phyloP scores from a whole-genome alignment of 2,329 filamentous ascomycete genomes.

The Penicillium occitanis region DNA sequence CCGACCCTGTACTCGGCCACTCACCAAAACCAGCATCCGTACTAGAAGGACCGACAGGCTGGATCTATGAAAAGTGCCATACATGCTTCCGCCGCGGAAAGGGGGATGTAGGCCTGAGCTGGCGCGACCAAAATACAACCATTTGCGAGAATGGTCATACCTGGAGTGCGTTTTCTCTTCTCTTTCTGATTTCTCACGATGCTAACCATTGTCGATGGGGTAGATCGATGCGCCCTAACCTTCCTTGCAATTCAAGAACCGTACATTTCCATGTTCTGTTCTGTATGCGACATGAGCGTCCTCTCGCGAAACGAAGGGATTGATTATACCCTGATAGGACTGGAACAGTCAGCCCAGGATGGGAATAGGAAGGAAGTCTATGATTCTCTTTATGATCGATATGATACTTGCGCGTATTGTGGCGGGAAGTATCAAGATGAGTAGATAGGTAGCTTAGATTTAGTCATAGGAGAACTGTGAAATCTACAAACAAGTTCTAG shows the following conservation, averaged over 20 bases:
- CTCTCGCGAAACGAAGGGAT: slow-evolving; percentile 45
- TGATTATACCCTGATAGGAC: slow-evolving; percentile 14
- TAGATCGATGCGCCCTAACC: slow-evolving; percentile 54
- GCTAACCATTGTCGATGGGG: no score
- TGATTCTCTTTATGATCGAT: slow-evolving; percentile 31
- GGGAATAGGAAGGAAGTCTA: slow-evolving; percentile 23
- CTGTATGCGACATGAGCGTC: slow-evolving; percentile 52
- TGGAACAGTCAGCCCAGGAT: background rate
- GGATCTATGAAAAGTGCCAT: slow-evolving; percentile 51
- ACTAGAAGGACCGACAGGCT: slow-evolving; percentile 26
- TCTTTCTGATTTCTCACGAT: no score
- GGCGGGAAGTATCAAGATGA: slow-evolving; percentile 34
- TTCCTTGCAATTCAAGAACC: slow-evolving; percentile 57
- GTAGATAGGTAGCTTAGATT: background rate
- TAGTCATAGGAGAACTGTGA: background rate
- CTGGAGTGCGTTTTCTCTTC: slow-evolving; percentile 42
- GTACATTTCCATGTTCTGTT: slow-evolving; percentile 54
- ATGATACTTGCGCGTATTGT: slow-evolving; percentile 40
- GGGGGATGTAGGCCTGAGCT: slow-evolving; percentile 38
- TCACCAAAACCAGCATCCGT: slow-evolving; percentile 28
- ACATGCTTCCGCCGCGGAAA: slow-evolving; percentile 46
- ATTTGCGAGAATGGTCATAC: slow-evolving; percentile 54
- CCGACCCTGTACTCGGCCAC: slow-evolving; percentile 20
- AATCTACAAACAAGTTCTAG: background rate
- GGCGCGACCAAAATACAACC: slow-evolving; percentile 49